Evolutionary conservation across 306 rosid genomes (phyloP), one percentile per base, ranked within the genome.

Genomic region (Trifolium subterraneum): DNA sequence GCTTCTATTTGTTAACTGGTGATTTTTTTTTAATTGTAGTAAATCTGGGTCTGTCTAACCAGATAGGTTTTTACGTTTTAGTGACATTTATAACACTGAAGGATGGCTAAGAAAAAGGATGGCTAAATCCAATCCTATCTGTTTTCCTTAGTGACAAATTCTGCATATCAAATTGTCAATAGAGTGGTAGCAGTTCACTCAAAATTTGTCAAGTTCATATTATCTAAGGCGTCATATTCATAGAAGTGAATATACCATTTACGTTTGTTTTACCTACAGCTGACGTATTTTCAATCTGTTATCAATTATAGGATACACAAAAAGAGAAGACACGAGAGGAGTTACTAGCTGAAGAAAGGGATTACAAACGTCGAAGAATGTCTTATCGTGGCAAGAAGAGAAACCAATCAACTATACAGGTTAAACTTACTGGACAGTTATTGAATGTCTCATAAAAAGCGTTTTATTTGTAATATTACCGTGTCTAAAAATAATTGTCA

Each of bases 351-450:
- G 97, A 94, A 82, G 96, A 91, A 83, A 90, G 98, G 80, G 98
- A 94, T 82, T 90, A 87, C 86, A 94, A 94, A 80, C 89, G 98
- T 44, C 87, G 97, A 75, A 90, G 97, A 75, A 94, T 88, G 96
- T 88, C 98, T 61, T 94, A 94, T 75, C 97, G 98, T 78, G 98
- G 96, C 60, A 91, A 89, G 89, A 94, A 91, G 85, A 77, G 72
- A 68, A 93, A 90, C 81, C 82, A 90, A 69, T 78, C 92, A 72
- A 63, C 85, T 71, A 31, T 86, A 72, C 93, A 94, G 94, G 98
- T 94, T 83, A 71, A 85, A 68, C 64, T 14, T 75, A 36, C 23
- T 33, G 78, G 50, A 18, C 69, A 16, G 50, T 41, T 73, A n/a
- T 48, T 62, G 64, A 77, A 35, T 4, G 4, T 27, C 4, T 29